phyloP scores from a whole-genome alignment of 1,139 yeast genomes.

The Debaryomyces singareniensis region DNA sequence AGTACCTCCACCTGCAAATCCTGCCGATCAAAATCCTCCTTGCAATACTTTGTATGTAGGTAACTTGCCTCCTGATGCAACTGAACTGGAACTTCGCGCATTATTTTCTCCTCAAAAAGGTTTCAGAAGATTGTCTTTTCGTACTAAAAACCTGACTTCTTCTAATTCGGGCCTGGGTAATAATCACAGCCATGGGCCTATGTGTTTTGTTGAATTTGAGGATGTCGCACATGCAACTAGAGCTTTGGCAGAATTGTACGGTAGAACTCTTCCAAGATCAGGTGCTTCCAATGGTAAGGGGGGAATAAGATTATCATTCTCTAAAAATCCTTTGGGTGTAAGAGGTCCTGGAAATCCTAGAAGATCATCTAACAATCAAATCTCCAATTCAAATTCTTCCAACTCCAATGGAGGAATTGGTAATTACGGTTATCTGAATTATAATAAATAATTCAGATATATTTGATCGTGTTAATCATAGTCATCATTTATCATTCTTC shows the following conservation, averaged over 20 bases:
- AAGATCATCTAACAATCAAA: constrained; percentile 29
- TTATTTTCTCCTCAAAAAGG: constrained; percentile 88
- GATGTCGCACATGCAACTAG: constrained; percentile 91
- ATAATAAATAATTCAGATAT: constrained; percentile 1
- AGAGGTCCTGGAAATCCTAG: constrained; percentile 60
- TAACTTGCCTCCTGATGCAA: constrained; percentile 93
- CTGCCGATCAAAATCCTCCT: constrained; percentile 98
- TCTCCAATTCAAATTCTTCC: constrained; percentile 2
- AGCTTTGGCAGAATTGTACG: constrained; percentile 89
- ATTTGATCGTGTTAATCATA: background rate
- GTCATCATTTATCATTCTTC: constrained; percentile 3
- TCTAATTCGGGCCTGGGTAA: constrained; percentile 20
- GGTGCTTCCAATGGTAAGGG: constrained; percentile 74
- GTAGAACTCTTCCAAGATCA: constrained; percentile 70
- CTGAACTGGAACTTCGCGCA: constrained; percentile 86
- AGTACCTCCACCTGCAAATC: constrained; percentile 95
- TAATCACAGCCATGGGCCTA: constrained; percentile 78
- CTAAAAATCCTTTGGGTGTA: constrained; percentile 95
- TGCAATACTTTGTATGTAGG: constrained; percentile 97
- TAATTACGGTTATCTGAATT: constrained; percentile 24
- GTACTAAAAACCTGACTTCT: constrained; percentile 56
- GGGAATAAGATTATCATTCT: constrained; percentile 87
- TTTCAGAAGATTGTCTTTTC: constrained; percentile 83
- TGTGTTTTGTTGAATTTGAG: constrained; percentile 98
- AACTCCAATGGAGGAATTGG: constrained; percentile 20